Evolutionary conservation across 345 rosid species (phyloP).

Genomic region (Sonneratia caseolaris): DNA sequence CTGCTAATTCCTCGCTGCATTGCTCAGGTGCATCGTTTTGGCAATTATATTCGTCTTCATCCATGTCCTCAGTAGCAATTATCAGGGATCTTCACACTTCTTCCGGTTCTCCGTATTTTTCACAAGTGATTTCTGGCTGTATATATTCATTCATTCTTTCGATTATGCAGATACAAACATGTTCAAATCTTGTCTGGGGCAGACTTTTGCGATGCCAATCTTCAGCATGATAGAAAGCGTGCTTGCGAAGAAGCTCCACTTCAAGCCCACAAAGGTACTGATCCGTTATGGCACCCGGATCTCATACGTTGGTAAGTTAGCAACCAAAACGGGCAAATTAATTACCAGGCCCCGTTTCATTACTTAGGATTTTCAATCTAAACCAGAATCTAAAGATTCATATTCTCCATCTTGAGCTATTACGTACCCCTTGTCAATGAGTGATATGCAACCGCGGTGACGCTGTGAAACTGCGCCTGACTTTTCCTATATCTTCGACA

Average conservation of each 20-base stretch:
- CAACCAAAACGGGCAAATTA: too few species aligned
- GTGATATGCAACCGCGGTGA: too few species aligned
- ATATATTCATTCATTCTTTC: too few species aligned
- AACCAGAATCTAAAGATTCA: too few species aligned
- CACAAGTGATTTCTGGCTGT: too few species aligned
- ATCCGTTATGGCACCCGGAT: slow-evolving; percentile 40
- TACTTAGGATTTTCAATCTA: too few species aligned
- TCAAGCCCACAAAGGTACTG: slow-evolving; percentile 22
- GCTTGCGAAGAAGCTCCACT: slow-evolving; percentile 42
- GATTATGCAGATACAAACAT: background rate
- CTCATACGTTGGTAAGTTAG: slow-evolving; percentile 29
- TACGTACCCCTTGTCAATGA: too few species aligned
- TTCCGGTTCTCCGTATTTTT: too few species aligned
- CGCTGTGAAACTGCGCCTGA: too few species aligned
- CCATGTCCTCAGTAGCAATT: slow-evolving; percentile 62
- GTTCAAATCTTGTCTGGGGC: background rate
- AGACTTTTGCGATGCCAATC: slow-evolving; percentile 60
- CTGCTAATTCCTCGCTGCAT: slow-evolving; percentile 72
- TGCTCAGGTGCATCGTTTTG: slow-evolving; percentile 41
- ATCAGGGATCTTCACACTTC: slow-evolving; percentile 34
- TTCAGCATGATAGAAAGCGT: slow-evolving; percentile 57
- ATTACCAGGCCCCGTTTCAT: too few species aligned
- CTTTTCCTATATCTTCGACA: slow-evolving; percentile 12
- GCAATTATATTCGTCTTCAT: slow-evolving; percentile 63
- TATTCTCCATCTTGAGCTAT: too few species aligned